Evolutionary conservation across 768 basidiomycete genomes (phyloP), one percentile per base, ranked within the genome.

Genomic region (Kwoniella heveanensis): DNA sequence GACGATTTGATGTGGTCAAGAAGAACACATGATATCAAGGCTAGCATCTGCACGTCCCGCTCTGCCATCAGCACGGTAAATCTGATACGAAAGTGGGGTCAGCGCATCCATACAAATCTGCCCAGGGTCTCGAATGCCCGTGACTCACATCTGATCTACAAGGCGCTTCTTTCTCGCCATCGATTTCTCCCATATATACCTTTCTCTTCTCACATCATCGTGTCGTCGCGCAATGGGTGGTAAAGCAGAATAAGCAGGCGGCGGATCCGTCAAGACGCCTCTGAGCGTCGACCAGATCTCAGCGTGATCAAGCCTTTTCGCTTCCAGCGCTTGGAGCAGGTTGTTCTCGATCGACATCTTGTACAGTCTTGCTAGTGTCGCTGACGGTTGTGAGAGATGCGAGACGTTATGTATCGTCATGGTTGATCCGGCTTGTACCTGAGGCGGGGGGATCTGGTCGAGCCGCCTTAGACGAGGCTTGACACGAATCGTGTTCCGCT

Each of bases 1-100:
- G 51, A 48, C 10, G 59, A 29, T 19, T 52, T 54, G 24, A 56
- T 50, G 44, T 74, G 60, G 1, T 67, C 60, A 1, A 72, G 56
- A 7, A 74, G 46, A 37, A 74, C 54, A 22, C 69, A 64, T 2
- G 71, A 64, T 0, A 78, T 56, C 30, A 78, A 55, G 7, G 74
- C 72, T 12, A 78, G 66, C 52, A 78, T 64, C 53, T 78, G 77
- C 13, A 76, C 48, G 54, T 76, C 74, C 25, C 65, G 59, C 13
- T 54, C 57, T 19, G 65, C 64, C 7, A 66, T 62, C 7, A 78
- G 52, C 9, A 63, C 51, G 1, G 47, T 58, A 36, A 69, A 64
- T 39, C 77, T 78, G 56, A 12, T 7, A 1, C 12, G 32, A 13
- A 25, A 24, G 8, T 17, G 36, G 44, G 26, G 15, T 27, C 29